Conservation (phyloP, 1,284 basidiomycete genomes). For the Ceratobasidium sp. region DNA sequence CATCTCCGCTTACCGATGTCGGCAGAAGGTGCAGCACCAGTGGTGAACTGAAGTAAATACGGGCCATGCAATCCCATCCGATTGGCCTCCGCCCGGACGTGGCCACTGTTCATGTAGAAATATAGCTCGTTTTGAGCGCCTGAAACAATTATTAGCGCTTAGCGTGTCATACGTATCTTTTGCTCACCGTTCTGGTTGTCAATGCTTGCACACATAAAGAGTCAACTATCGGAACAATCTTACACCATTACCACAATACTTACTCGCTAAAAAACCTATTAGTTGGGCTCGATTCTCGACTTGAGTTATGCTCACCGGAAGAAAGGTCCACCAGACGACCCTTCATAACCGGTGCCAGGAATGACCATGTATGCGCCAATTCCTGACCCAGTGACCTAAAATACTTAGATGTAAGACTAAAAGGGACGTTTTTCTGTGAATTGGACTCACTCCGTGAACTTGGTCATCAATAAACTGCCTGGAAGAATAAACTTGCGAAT, state of each 20-base stretch:
- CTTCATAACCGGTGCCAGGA: slow-evolving; percentile 61
- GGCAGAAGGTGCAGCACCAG: slow-evolving; percentile 37
- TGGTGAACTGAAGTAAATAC: slow-evolving; percentile 48
- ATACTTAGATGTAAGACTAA: not conserved
- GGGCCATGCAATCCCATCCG: slow-evolving; percentile 48
- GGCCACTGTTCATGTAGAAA: slow-evolving; percentile 49
- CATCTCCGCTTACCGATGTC: slow-evolving; percentile 23
- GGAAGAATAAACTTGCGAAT: slow-evolving; percentile 36
- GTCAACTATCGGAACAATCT: not conserved
- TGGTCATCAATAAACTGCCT: slow-evolving; percentile 47
- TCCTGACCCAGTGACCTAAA: slow-evolving; percentile 37
- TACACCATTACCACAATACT: not conserved
- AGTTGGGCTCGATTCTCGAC: slow-evolving; percentile 35
- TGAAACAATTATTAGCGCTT: not conserved
- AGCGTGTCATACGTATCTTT: not conserved
- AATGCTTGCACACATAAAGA: slow-evolving; percentile 22
- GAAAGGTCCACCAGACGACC: slow-evolving; percentile 60
- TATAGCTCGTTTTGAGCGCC: slow-evolving; percentile 44
- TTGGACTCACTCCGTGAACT: slow-evolving; percentile 45
- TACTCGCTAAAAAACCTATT: slow-evolving; percentile 17
- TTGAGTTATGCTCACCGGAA: slow-evolving; percentile 40
- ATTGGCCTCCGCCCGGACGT: slow-evolving; percentile 48
- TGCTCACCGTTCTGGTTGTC: slow-evolving; percentile 38
- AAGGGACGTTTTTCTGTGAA: not conserved
- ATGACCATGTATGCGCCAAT: slow-evolving; percentile 54